Evolutionary conservation across 2,329 filamentous ascomycete genomes (phyloP), one percentile per base, ranked within the genome.

Genomic region (Xylaria arbuscula): DNA sequence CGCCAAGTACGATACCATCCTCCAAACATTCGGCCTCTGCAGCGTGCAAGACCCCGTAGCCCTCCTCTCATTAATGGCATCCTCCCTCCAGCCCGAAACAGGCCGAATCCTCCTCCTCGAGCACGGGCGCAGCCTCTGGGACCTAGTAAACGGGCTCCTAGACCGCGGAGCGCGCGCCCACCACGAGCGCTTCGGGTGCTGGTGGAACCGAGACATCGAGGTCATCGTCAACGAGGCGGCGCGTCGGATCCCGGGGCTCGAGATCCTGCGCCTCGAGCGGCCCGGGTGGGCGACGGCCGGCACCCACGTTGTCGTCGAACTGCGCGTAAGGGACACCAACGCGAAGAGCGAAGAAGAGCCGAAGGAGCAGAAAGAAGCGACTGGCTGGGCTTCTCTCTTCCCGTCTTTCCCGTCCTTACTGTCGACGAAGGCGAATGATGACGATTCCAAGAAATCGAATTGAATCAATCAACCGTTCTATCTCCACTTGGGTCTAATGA

Each of bases 171-270:
- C 89, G 0, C 78, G 79, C 17, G 78, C 80, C 24, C 89, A 90
- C 74, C 89, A 89, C 66, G 80, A 81, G 24, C 84, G 85, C 72
- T 90, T 87, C 74, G 89, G 89, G 2, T 91, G 89, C 79, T 90
- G 89, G 89, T 90, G 88, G 88, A 91, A 91, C 78, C 81, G 89
- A 61, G 88, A 90, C 74, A 85, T 91, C 67, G 84, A 86, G 73
- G 79, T 74, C 40, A 81, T 90, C 36, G 83, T 90, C 9, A 79
- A 82, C 62, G 81, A 84, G 68, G 88, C 87, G 36, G 80, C 80
- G 22, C 70, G 73, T 59, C 75, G 76, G 58, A 81, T 86, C 3
- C 86, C 86, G 0, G 87, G 87, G 1, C 79, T 91, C 58, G 85
- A 89, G 76, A 79, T 90, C 48, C 83, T 90, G 51, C 80, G 81